Evolutionary conservation across 108 stramenopile genomes (phyloP).

Genomic region (Schizochytrium sp.): DNA sequence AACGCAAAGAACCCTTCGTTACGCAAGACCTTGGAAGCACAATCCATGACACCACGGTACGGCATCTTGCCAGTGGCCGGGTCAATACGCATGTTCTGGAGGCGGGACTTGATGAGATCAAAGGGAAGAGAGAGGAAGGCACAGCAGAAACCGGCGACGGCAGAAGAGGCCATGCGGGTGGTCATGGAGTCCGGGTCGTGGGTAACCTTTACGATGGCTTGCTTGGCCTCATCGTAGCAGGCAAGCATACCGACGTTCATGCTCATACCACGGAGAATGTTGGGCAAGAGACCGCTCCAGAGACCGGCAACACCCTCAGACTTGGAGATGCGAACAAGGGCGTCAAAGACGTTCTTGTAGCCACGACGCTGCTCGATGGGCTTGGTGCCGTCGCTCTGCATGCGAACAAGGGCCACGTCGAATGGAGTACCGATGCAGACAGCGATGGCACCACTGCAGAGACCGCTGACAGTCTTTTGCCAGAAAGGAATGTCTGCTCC

Average conservation of each 20-base stretch:
- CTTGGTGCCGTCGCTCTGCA: conserved; percentile 96
- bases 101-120: conserved; percentile 94
- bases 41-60: conserved; percentile 89
- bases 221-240: conserved; percentile 97
- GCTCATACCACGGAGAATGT: conserved; percentile 95
- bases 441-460: conserved; percentile 93
- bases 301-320: conserved; percentile 94
- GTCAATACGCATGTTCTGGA: conserved; percentile 89
- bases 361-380: conserved; percentile 85
- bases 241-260: conserved; percentile 99
- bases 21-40: conserved; percentile 82
- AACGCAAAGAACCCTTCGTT: conserved; percentile 92
- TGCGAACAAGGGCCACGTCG: conserved; percentile 94
- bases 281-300: conserved; percentile 93
- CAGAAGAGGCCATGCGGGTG: conserved; percentile 62
- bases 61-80: conserved; percentile 88
- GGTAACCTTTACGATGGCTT: conserved; percentile 66
- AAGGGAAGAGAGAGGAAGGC: conserved; percentile 95
- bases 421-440: conserved; percentile 98
- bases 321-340: conserved; percentile 85
- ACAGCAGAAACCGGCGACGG: conserved; percentile 90
- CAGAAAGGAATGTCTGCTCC: conserved; percentile 88
- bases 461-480: conserved; percentile 88
- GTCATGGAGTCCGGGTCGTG: conserved; percentile 70
- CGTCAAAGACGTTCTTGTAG: conserved; percentile 98